Evolutionary conservation across 305 asterid genomes (phyloP).

Genomic region (Solanum hybrid): DNA sequence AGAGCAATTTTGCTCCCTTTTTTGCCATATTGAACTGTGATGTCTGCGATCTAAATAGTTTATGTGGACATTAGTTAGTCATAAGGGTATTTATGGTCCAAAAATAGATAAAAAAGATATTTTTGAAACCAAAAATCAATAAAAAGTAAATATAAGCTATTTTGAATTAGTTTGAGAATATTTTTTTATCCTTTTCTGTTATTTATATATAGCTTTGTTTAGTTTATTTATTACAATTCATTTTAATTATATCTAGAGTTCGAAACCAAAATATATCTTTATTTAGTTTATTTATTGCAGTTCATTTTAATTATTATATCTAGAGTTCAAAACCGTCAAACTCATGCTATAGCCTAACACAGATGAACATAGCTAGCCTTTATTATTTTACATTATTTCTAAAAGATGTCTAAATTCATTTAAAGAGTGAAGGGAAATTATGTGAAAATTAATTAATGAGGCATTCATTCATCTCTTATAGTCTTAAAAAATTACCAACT

Average conservation of each 20-base stretch:
- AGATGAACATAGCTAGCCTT: neutral
- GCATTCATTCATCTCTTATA: too few species aligned
- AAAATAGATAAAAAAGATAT: neutral
- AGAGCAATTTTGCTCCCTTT: too few species aligned
- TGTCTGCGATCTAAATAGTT: too few species aligned
- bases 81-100: too few species aligned
- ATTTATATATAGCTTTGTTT: too few species aligned
- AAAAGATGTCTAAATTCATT: neutral
- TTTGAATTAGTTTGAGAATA: neutral
- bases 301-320: too few species aligned
- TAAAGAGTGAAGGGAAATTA: neutral
- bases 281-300: too few species aligned
- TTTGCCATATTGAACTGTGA: neutral
- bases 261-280: too few species aligned
- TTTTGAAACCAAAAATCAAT: too few species aligned
- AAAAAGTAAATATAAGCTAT: neutral
- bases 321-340: neutral
- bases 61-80: neutral
- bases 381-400: neutral
- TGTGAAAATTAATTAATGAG: neutral
- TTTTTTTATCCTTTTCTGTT: too few species aligned
- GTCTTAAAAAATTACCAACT: neutral
- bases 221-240: neutral
- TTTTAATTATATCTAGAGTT: neutral
- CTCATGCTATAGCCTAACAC: neutral